Base-by-base conservation (phyloP, 2,329 filamentous ascomycete species). In the Aspergillus fumigatus region DNA sequence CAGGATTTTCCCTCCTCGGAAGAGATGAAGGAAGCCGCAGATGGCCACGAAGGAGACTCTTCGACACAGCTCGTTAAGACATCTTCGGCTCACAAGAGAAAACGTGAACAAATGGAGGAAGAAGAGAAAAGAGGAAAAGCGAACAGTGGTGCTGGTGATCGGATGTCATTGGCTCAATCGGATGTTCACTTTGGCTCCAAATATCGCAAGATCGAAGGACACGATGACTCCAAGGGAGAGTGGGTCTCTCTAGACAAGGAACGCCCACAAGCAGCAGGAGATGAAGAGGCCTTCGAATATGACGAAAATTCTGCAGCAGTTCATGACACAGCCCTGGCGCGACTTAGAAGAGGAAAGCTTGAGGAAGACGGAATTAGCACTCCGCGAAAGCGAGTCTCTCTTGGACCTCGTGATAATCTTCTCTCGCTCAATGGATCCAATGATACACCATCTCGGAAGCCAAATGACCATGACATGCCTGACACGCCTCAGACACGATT, bases 1-100 rank as follows among this genome's bases (percentile, higher is more conserved):
- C 82, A 83, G 66, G 88, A 96, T 70, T 81, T 94, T 50, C 70
- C 76, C 0, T 70, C 73, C 9, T 66, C 72, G 3, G 73, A 71
- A 25, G 68, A 68, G 29, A 59, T 63, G 6, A 59, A 58, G 43
- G 63, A 62, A 10, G 63, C 54, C 19, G 61, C 64, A 6, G 58
- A 67, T 49, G 54, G 60, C 35, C 60, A 65, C 35, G 64, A 70
- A 41, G 59, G 58, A 29, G 62, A 68, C 48, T 56, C 57, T 26
- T 59, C 62, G 9, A 56, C 50, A 27, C 60, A 68, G 49, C 53
- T 65, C 32, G 60, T 58, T 49, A 66, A 67, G 51, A 59, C 61
- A 32, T 66, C 63, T 25, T 50, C 48, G 9, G 26, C 60, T 19
- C 70, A 73, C 38, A 80, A 79, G 63, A 72, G 78, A 50, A 80